These are phyloP conservation scores for Citeromyces hawaiiensis DNA, from an alignment of 1,139 yeast species.

Conservation along the genomic window DNA sequence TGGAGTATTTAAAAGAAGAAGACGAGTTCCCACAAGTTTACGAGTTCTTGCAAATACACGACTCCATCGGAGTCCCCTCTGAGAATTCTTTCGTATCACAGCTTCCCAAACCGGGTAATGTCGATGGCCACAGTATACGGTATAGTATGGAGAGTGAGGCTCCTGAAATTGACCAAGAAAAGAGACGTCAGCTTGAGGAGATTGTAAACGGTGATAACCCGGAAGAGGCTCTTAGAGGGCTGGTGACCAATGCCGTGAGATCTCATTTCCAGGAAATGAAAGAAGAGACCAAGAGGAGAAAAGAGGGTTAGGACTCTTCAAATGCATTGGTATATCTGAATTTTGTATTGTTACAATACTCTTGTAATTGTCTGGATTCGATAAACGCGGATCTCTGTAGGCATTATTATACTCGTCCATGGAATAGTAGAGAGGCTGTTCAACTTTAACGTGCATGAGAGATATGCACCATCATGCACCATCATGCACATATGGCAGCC, in stretches of 20 bases:
- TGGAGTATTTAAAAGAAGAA: conserved; percentile 66
- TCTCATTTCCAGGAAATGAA: conserved; percentile 19
- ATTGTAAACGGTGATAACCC: conserved; percentile 69
- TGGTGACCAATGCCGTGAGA: conserved; percentile 53
- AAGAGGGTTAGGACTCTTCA: no score
- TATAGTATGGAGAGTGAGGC: conserved; percentile 36
- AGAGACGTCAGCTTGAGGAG: conserved; percentile 51
- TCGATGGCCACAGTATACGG: conserved; percentile 39
- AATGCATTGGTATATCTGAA: no score
- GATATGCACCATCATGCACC: no score
- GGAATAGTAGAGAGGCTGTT: no score
- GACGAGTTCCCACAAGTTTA: conserved; percentile 75
- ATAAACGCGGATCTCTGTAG: no score
- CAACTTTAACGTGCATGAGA: no score
- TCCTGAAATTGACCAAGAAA: conserved; percentile 18
- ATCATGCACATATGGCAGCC: no score
- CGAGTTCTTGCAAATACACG: conserved; percentile 33
- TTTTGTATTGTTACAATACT: no score
- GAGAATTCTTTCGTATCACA: conserved; percentile 1
- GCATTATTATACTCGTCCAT: no score
- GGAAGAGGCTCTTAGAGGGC: conserved; percentile 61
- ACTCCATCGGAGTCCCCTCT: conserved; percentile 5
- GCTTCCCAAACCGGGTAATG: conserved; percentile 2
- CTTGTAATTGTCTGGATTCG: no score
- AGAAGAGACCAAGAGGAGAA: no score